Base-by-base conservation (phyloP, 495 filamentous ascomycete species). In the Daldinia childiae region DNA sequence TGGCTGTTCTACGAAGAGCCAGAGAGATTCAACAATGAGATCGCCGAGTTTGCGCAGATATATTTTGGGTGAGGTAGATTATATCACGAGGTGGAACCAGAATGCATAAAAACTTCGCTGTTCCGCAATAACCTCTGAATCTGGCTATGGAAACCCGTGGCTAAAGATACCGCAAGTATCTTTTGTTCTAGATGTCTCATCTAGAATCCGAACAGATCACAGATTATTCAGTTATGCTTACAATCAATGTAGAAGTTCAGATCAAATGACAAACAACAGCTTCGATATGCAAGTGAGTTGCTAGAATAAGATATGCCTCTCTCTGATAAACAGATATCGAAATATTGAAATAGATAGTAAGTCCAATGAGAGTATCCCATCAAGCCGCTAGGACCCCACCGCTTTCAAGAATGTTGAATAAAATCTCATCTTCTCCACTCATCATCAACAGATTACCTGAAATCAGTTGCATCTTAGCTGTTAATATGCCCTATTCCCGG, bases 1-100 rank as follows among this genome's bases (percentile, higher is more conserved):
- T 85, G 83, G 83, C 43, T 82, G 50, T 85, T 84, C 57, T 85
- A 80, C 52, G 83, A 85, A 73, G 70, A 84, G 63, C 78, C 82
- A 0, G 78, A 78, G 56, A 60, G 69, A 55, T 85, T 85, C 43
- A 80, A 81, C 48, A 62, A 32, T 29, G 74, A 81, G 69, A 50
- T 82, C n/a, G 24, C 79, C n/a, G 71, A 68, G 19, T 83, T 82
- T 71, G 71, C 75, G 45, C 51, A 69, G 24, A 34, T 17, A 7
- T 58, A 61, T 38, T 58, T 26, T 58, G 12, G n/a, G 12, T 58
- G 34, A 36, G 11, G 34, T 36, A 36, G 34, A 36, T 36, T 12
- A 14, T 36, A 36, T 14, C 12, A 36, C 4, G 34, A 36, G 11
- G 32, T 34, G 32, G 34, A 36, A 36, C 34, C 12, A 36, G 34